Base-by-base conservation (phyloP, 345 rosid genomes). In the Eucalyptus camaldulensis region DNA sequence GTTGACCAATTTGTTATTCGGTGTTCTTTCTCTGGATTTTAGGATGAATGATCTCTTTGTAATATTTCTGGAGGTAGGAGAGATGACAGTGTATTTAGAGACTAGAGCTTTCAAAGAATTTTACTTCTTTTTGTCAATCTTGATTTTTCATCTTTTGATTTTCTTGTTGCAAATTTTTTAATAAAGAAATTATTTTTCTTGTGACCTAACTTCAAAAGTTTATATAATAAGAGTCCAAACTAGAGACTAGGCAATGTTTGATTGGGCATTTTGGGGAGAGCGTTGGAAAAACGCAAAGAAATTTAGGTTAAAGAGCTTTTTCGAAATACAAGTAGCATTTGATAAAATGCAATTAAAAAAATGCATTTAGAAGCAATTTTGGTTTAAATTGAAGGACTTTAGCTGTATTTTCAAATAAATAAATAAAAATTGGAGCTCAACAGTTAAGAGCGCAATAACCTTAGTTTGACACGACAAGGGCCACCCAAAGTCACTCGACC, bases 221-320 rank as follows among this genome's bases (percentile, higher is more conserved):
- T 69, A 37, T 72, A 8, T 72, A 37, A 8, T 19, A 37, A 5
- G 5, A 37, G 47, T 72, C 14, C 83, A 33, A 72, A 19, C 45
- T 72, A 19, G 14, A 37, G 31, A 12, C 13, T 62, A 29, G 16
- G 69, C 17, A 0, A 0, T 13, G 8, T 62, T 62, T 62, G 69
- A 13, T 62, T 62, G 16, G 33, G 2, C 8, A 29, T 29, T 29
- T 62, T 29, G 17, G 16, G 16, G 15, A 62, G 4, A 27, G 33
- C 1, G 0, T 27, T 6, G 31, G 0, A 1, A 27, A 58, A 62
- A 27, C 1, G 0, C 5, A 62, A 29, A 62, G 8, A 13, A 62
- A 17, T 62, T 60, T 11, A 25, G 16, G 0, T 29, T 62, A 62
- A 62, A 62, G 8, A 0, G 4, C 6, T 62, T 62, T 62, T 29